Conservation (phyloP, 768 basidiomycete genomes). For the Boletales sp. region DNA sequence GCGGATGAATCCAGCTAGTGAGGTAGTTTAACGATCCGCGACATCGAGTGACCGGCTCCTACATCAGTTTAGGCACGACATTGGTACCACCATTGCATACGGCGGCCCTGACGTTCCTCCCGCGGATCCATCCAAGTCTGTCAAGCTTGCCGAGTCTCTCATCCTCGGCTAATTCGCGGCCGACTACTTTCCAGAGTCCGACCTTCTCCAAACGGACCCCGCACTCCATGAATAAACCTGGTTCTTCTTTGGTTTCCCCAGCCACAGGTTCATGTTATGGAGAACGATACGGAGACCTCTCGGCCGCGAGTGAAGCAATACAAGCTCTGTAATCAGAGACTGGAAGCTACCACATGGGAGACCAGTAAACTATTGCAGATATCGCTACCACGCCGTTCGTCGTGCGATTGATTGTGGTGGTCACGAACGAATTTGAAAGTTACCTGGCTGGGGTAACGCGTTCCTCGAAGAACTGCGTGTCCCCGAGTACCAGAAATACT, state of each 20-base stretch:
- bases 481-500: too few relatives aligned
- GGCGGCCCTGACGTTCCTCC: conserved; percentile 57
- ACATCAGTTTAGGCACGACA: not conserved
- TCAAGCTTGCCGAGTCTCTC: conserved; percentile 62
- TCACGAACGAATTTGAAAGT: too few relatives aligned
- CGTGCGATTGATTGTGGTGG: too few relatives aligned
- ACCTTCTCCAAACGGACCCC: conserved; percentile 52
- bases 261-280: conserved; percentile 37
- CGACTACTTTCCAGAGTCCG: conserved; percentile 48
- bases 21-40: conserved; percentile 36
- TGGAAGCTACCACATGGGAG: conserved; percentile 36
- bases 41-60: not conserved
- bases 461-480: too few relatives aligned
- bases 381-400: too few relatives aligned
- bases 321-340: conserved; percentile 45
- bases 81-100: conserved; percentile 43
- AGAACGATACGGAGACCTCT: conserved; percentile 39
- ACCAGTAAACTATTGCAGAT: conserved; percentile 52
- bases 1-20: conserved; percentile 62
- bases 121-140: conserved; percentile 55
- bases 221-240: conserved; percentile 55
- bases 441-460: too few relatives aligned
- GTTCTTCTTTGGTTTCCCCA: conserved; percentile 53
- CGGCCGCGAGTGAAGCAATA: conserved; percentile 43
- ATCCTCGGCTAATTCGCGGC: conserved; percentile 65